These are phyloP conservation scores for Bacidia rubella DNA, from an alignment of 495 filamentous ascomycete genomes.

Conservation along the genomic window DNA sequence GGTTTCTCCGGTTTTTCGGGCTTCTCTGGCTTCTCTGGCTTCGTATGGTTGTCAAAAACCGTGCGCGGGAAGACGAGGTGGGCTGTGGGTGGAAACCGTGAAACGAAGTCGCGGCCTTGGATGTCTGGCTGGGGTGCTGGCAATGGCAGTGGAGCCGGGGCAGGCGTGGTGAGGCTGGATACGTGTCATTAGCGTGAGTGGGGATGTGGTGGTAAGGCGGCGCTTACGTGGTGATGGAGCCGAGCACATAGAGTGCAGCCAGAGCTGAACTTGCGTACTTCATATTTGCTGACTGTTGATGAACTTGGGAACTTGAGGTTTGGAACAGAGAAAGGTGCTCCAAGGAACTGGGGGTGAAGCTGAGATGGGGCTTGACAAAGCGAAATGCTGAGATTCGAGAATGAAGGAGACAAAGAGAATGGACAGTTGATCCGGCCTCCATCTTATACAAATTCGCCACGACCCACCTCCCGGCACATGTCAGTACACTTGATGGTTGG, in stretches of 20 bases:
- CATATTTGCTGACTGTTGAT: slow-evolving; percentile 2
- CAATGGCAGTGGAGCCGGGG: slow-evolving; percentile 5
- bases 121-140: slow-evolving; percentile 3
- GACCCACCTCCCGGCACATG: not conserved
- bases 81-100: slow-evolving; percentile 11
- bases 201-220: not conserved
- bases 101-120: slow-evolving; percentile 9
- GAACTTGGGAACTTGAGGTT: too few relatives aligned
- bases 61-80: slow-evolving; percentile 11
- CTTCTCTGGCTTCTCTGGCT: too few relatives aligned
- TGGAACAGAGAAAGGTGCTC: too few relatives aligned
- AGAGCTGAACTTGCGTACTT: slow-evolving; percentile 6
- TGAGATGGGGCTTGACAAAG: not conserved
- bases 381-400: not conserved
- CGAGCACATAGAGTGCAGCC: slow-evolving; percentile 10
- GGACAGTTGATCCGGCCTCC: not conserved
- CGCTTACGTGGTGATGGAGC: slow-evolving; percentile 11
- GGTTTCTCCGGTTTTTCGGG: too few relatives aligned
- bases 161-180: slow-evolving; percentile 3
- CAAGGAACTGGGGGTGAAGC: not conserved
- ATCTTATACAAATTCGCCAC: slow-evolving; percentile 3
- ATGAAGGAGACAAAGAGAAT: not conserved
- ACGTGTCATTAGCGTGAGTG: not conserved
- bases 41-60: slow-evolving; percentile 6
- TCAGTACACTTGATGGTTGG: too few relatives aligned